phyloP scores from a whole-genome alignment of 805 yeast species.

The Torulaspora delbrueckii region DNA sequence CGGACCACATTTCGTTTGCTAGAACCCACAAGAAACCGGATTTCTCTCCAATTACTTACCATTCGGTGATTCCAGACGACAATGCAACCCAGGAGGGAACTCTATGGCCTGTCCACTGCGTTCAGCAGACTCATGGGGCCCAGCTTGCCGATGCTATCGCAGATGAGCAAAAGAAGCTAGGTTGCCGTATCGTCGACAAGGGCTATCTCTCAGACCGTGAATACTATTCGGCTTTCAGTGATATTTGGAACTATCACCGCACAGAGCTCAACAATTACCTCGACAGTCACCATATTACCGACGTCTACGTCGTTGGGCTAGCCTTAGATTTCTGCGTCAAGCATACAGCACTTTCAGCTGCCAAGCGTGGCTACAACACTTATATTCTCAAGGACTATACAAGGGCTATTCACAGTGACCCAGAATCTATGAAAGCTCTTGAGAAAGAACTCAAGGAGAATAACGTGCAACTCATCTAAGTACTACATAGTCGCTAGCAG shows the following conservation, averaged over 20 bases:
- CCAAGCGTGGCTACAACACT: conserved; percentile 56
- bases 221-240: conserved; percentile 82
- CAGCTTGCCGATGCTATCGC: conserved; percentile 39
- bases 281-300: conserved; percentile 43
- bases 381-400: conserved; percentile 54
- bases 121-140: conserved; percentile 66
- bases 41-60: conserved; percentile 45
- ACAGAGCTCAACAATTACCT: conserved; percentile 60
- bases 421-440: conserved; percentile 20
- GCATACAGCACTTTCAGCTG: conserved; percentile 69
- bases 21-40: conserved; percentile 52
- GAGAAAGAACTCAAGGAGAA: conserved; percentile 20
- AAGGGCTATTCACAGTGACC: conserved; percentile 50
- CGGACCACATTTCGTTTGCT: conserved; percentile 77
- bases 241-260: conserved; percentile 64
- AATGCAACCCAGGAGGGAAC: conserved; percentile 38
- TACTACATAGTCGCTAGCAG: not conserved
- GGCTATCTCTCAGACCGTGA: conserved; percentile 72
- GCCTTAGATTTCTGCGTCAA: conserved; percentile 87
- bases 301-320: conserved; percentile 71
- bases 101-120: conserved; percentile 91
- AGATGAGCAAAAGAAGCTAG: conserved; percentile 34
- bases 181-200: conserved; percentile 50
- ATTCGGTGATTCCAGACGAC: conserved; percentile 43
- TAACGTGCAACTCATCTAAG: conserved; percentile 14